phyloP scores from a whole-genome alignment of 192 early-diverging fungal genomes.

The Podila epigama region DNA sequence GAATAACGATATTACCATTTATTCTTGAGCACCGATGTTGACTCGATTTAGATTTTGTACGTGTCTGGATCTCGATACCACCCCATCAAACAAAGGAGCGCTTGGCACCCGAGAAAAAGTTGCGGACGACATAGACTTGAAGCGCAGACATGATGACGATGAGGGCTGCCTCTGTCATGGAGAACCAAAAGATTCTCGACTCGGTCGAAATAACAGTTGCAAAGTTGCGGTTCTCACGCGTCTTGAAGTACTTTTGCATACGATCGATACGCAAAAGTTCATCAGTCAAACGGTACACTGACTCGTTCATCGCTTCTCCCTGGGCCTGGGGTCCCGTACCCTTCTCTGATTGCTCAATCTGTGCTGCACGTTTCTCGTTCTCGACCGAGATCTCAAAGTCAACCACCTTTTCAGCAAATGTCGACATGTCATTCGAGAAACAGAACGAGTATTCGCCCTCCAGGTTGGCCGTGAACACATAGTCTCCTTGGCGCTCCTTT shows the following conservation, averaged over 20 bases:
- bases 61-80: no score
- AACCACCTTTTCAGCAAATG: slow-evolving; percentile 93
- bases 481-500: slow-evolving; percentile 95
- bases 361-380: slow-evolving; percentile 74
- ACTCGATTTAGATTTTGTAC: no score
- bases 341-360: slow-evolving; percentile 11
- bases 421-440: slow-evolving; percentile 95
- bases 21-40: no score
- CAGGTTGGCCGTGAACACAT: slow-evolving; percentile 85
- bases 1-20: no score
- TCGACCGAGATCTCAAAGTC: slow-evolving; percentile 97
- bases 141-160: slow-evolving; percentile 85
- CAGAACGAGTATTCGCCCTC: slow-evolving; percentile 96
- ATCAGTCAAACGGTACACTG: slow-evolving; percentile 67
- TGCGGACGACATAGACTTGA: slow-evolving; percentile 95
- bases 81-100: slow-evolving; percentile 58
- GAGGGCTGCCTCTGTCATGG: slow-evolving; percentile 73
- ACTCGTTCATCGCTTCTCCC: slow-evolving; percentile 63
- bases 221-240: slow-evolving; percentile 91
- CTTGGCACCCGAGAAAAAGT: slow-evolving; percentile 85
- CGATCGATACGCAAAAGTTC: slow-evolving; percentile 75
- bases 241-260: slow-evolving; percentile 89
- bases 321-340: slow-evolving; percentile 46
- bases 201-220: slow-evolving; percentile 89
- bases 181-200: slow-evolving; percentile 93